phyloP scores from a whole-genome alignment of 441 rosid species.

The Adansonia rubrostipa region DNA sequence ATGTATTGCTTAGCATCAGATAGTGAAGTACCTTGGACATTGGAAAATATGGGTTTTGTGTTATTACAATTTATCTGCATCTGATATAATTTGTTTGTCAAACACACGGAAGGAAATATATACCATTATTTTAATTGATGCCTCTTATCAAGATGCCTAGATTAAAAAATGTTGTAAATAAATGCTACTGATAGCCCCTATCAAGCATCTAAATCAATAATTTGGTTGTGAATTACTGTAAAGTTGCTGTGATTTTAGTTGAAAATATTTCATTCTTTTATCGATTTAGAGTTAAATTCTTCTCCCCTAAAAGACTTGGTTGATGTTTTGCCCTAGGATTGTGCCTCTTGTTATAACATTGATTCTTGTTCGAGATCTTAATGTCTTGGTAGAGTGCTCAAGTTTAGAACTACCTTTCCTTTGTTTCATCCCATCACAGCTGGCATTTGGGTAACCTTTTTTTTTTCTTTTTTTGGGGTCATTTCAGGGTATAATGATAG shows the following conservation, averaged over 20 bases:
- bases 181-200: neutral
- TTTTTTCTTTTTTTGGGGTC: conserved; percentile 16
- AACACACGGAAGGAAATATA: neutral
- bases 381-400: neutral
- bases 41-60: neutral
- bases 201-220: neutral
- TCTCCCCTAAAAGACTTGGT: neutral
- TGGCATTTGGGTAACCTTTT: neutral
- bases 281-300: neutral
- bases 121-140: neutral
- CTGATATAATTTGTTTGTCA: neutral
- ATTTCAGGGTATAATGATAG: conserved; percentile 65
- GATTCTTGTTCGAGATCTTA: conserved; percentile 10
- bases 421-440: neutral
- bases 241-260: neutral
- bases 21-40: too few species aligned
- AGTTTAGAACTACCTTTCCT: neutral
- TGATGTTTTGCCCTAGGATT: neutral
- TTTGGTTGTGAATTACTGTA: neutral
- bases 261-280: neutral
- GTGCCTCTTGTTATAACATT: neutral
- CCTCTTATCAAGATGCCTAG: neutral
- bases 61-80: neutral
- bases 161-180: neutral
- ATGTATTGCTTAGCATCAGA: neutral